These are phyloP conservation scores for Herpomyces periplanetae DNA, from an alignment of 2,329 filamentous ascomycete species.

Conservation along the genomic window DNA sequence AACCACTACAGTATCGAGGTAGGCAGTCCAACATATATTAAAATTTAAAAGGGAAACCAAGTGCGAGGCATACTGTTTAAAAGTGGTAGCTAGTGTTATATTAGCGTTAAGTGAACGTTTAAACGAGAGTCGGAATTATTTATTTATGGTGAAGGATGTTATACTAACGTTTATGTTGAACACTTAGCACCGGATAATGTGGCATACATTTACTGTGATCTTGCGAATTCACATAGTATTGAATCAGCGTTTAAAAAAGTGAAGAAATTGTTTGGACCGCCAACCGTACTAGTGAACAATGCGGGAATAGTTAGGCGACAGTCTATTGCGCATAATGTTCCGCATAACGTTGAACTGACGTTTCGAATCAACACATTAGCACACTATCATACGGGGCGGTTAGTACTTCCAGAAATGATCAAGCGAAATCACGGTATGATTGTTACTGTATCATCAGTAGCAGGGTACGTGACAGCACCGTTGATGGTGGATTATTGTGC, in stretches of 20 bases:
- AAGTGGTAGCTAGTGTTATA: too few relatives aligned
- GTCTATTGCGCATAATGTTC: slow-evolving; percentile 16
- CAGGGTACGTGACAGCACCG: slow-evolving; percentile 18
- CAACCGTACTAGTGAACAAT: slow-evolving; percentile 31
- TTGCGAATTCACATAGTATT: slow-evolving; percentile 17
- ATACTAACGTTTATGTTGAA: too few relatives aligned
- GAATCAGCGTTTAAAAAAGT: slow-evolving; percentile 13
- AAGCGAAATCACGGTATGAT: slow-evolving; percentile 25
- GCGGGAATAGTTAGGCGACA: slow-evolving; percentile 22
- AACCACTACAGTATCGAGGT: slow-evolving; percentile 15
- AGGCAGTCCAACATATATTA: slow-evolving; percentile 8
- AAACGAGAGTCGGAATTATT: too few relatives aligned
- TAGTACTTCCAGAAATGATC: slow-evolving; percentile 26
- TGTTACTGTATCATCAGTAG: slow-evolving; percentile 24
- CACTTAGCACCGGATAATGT: too few relatives aligned
- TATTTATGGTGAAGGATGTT: too few relatives aligned
- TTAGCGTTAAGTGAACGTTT: too few relatives aligned
- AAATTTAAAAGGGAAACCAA: too few relatives aligned
- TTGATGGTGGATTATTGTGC: slow-evolving; percentile 25
- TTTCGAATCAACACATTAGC: slow-evolving; percentile 29
- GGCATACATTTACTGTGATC: slow-evolving; percentile 27
- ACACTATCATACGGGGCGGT: slow-evolving; percentile 22
- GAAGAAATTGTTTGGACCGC: slow-evolving; percentile 16
- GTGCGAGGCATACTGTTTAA: too few relatives aligned
- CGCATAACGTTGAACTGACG: slow-evolving; percentile 19